Percentiles rank a stretch among this genome's conserved stretches.
Conservation (phyloP, 805 yeast genomes). For the Maudiozyma pseudohumilis region DNA sequence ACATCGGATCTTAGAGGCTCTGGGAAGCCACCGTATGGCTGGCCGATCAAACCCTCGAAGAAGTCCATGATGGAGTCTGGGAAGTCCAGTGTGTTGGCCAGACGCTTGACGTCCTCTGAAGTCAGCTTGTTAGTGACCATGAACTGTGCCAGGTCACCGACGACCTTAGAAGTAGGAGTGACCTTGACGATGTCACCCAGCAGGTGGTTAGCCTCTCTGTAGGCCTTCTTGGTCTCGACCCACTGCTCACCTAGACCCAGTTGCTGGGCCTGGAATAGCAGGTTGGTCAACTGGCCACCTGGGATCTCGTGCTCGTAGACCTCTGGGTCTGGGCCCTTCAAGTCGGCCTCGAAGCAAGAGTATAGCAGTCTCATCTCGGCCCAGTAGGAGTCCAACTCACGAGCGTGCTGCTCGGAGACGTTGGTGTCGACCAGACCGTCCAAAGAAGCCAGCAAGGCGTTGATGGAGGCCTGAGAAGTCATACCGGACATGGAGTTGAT, state of each 20-base stretch:
- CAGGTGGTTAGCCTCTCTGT: constrained; percentile 79
- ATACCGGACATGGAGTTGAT: constrained; percentile 95
- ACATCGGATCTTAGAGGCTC: constrained; percentile 94
- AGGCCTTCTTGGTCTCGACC: constrained; percentile 91
- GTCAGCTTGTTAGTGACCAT: constrained; percentile 93
- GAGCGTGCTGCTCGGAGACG: constrained; percentile 52
- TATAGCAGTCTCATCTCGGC: constrained; percentile 95
- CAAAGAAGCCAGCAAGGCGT: constrained; percentile 84
- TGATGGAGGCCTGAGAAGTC: constrained; percentile 96
- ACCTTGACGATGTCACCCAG: constrained; percentile 97
- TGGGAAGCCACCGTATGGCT: constrained; percentile 99
- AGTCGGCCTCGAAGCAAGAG: constrained; percentile 95
- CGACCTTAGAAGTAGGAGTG: constrained; percentile 99
- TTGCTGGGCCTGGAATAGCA: constrained; percentile 98
- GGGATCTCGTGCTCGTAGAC: constrained; percentile 98
- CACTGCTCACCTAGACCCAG: constrained; percentile 96
- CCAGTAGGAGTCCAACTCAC: constrained; percentile 93
- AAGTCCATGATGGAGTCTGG: constrained; percentile 97
- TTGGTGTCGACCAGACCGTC: constrained; percentile 80
- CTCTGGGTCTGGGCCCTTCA: constrained; percentile 99
- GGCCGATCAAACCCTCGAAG: constrained; percentile 98
- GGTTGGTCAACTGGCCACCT: constrained; percentile 97
- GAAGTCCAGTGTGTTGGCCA: constrained; percentile 91
- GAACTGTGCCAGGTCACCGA: constrained; percentile 98
- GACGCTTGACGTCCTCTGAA: constrained; percentile 73